A percentile compares a stretch with the other conserved stretches of the same genome.
phyloP scores from a whole-genome alignment of 129 eudicot genomes.

The Oenanthe sinensis region DNA sequence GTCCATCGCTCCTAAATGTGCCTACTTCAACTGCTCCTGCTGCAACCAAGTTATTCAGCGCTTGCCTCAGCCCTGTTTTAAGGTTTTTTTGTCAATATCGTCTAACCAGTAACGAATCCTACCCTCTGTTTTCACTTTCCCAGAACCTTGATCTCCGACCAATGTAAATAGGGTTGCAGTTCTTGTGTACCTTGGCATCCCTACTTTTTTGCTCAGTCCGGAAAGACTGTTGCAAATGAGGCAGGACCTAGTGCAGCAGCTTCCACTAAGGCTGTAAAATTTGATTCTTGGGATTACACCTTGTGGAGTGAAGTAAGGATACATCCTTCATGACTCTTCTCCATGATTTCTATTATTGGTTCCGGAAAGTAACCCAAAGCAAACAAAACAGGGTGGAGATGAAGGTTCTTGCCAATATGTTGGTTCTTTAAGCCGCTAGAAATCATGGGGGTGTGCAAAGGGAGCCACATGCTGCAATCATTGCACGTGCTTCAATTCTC shows the following conservation, averaged over 20 bases:
- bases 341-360: slow-evolving; percentile 20
- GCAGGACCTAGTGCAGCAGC: slow-evolving; percentile 62
- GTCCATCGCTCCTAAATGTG: slow-evolving; percentile 76
- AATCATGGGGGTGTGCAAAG: slow-evolving; percentile 76
- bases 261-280: slow-evolving; percentile 52
- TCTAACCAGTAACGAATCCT: slow-evolving; percentile 41
- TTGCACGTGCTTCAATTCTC: slow-evolving; percentile 39
- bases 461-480: slow-evolving; percentile 71
- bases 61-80: slow-evolving; percentile 49
- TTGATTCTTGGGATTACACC: slow-evolving; percentile 41
- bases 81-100: slow-evolving; percentile 52
- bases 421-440: slow-evolving; percentile 71
- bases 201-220: slow-evolving; percentile 44
- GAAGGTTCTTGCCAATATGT: slow-evolving; percentile 74
- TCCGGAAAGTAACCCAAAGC: slow-evolving; percentile 94
- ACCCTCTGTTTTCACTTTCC: slow-evolving; percentile 45
- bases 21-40: slow-evolving; percentile 96
- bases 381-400: slow-evolving; percentile 65
- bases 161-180: slow-evolving; percentile 56
- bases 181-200: slow-evolving; percentile 56
- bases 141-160: slow-evolving; percentile 62
- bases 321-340: slow-evolving; percentile 66
- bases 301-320: slow-evolving; percentile 77
- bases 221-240: slow-evolving; percentile 45
- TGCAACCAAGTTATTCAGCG: slow-evolving; percentile 51